Conservation (phyloP, 2,329 filamentous ascomycete species). For the Xylariaceae sp. region DNA sequence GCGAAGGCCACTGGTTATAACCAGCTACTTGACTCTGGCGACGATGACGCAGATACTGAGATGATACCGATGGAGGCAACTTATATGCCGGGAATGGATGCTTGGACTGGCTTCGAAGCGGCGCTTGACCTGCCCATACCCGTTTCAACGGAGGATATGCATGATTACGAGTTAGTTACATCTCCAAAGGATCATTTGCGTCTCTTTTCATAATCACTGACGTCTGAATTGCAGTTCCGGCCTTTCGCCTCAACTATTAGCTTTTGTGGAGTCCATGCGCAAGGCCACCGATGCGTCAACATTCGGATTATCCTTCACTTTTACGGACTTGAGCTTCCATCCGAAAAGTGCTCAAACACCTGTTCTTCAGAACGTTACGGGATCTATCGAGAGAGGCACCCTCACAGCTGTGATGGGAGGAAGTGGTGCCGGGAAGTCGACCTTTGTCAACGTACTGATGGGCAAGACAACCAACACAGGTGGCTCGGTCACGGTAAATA, state of each 20-base stretch:
- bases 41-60: slow-evolving; percentile 36
- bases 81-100: slow-evolving; percentile 27
- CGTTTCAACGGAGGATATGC: slow-evolving; percentile 20
- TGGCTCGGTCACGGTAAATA: slow-evolving; percentile 51
- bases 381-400: slow-evolving; percentile 51
- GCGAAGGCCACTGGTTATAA: slow-evolving; percentile 35
- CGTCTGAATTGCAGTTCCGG: slow-evolving; percentile 4
- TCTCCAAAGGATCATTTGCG: too few species aligned
- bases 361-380: slow-evolving; percentile 53
- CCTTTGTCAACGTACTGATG: slow-evolving; percentile 61
- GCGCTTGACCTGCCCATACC: slow-evolving; percentile 33
- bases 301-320: slow-evolving; percentile 54
- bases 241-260: slow-evolving; percentile 40
- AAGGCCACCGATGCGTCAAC: slow-evolving; percentile 48
- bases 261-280: slow-evolving; percentile 53
- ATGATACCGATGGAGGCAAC: slow-evolving; percentile 34
- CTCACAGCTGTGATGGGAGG: slow-evolving; percentile 61
- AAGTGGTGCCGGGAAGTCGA: slow-evolving; percentile 58
- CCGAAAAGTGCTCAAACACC: slow-evolving; percentile 42
- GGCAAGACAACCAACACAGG: slow-evolving; percentile 52
- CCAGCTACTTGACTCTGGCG: slow-evolving; percentile 30
- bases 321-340: slow-evolving; percentile 48
- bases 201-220: too few species aligned
- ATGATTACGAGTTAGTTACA: slow-evolving; percentile 26
- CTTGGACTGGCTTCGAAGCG: slow-evolving; percentile 37